Percentiles rank a stretch among this genome's conserved stretches.
Evolutionary conservation across 2,329 filamentous ascomycete genomes (phyloP).

Genomic region (Beauveria rudraprayagi): DNA sequence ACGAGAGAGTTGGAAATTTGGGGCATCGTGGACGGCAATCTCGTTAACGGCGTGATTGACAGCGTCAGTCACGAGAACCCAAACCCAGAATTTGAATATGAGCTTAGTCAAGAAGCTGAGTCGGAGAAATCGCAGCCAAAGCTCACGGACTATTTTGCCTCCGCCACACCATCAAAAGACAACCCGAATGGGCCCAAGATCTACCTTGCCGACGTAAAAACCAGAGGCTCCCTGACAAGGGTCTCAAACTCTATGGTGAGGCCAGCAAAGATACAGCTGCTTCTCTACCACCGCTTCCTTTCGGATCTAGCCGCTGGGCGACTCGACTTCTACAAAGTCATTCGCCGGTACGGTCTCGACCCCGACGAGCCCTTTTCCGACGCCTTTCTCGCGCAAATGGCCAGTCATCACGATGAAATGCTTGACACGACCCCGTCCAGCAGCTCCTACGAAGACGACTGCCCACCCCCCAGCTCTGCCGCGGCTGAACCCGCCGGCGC

Average conservation of each 20-base stretch:
- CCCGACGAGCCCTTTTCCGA: conserved; percentile 64
- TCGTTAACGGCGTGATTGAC: conserved; percentile 88
- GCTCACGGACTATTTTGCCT: conserved; percentile 34
- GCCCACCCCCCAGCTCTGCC: background rate
- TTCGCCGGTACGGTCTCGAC: conserved; percentile 64
- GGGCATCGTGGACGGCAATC: conserved; percentile 72
- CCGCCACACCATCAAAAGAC: conserved; percentile 13
- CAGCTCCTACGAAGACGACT: conserved; percentile 9
- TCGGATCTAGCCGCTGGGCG: conserved; percentile 62
- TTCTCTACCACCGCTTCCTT: conserved; percentile 84
- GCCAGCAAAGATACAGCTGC: conserved; percentile 77
- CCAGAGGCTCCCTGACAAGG: conserved; percentile 59
- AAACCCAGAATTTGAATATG: conserved; percentile 59
- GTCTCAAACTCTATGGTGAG: conserved; percentile 58
- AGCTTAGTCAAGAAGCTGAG: conserved; percentile 33
- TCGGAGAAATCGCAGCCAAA: conserved; percentile 25
- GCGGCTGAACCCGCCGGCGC: conserved; percentile 22
- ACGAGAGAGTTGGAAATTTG: conserved; percentile 77
- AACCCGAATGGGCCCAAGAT: conserved; percentile 24
- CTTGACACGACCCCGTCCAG: conserved; percentile 45
- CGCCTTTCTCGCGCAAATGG: conserved; percentile 68
- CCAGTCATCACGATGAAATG: conserved; percentile 56
- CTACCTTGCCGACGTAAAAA: conserved; percentile 90
- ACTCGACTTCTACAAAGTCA: conserved; percentile 61
- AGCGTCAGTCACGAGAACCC: conserved; percentile 72